A percentile compares a stretch with the other conserved stretches of the same genome.
Conservation (phyloP, 177 flowering plant genomes). For the Tripterygium wilfordii region DNA sequence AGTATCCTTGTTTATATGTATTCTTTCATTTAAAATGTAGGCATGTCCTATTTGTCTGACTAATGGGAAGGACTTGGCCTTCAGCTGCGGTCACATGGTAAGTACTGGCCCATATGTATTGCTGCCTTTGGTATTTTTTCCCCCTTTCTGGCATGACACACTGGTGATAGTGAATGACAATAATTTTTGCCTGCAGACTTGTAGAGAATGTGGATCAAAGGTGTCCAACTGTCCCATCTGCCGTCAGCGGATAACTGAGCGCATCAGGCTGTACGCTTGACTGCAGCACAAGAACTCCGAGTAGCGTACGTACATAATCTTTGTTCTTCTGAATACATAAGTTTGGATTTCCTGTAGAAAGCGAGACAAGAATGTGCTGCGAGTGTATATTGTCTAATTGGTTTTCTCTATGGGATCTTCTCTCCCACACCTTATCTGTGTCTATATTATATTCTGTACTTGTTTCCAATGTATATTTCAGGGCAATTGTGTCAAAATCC, state of each 20-base stretch:
- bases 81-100: conserved; percentile 60
- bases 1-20: too few species aligned
- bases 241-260: conserved; percentile 34
- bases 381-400: too few species aligned
- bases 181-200: conserved; percentile 31
- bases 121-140: conserved; percentile 6
- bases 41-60: conserved; percentile 56
- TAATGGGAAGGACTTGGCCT: conserved; percentile 49
- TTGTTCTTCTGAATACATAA: too few species aligned
- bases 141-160: neutral
- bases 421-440: too few species aligned
- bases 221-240: conserved; percentile 50
- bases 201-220: conserved; percentile 42
- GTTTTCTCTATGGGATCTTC: too few species aligned
- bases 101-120: conserved; percentile 1
- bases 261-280: conserved; percentile 38
- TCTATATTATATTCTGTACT: too few species aligned
- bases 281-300: too few species aligned
- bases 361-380: too few species aligned
- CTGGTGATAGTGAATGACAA: neutral
- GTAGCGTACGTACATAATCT: too few species aligned
- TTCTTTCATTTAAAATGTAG: conserved; percentile 16
- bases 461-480: too few species aligned
- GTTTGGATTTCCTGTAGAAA: too few species aligned
- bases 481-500: too few species aligned